Base-by-base conservation (phyloP, 139 green algal species). In the Micromonas commoda region DNA sequence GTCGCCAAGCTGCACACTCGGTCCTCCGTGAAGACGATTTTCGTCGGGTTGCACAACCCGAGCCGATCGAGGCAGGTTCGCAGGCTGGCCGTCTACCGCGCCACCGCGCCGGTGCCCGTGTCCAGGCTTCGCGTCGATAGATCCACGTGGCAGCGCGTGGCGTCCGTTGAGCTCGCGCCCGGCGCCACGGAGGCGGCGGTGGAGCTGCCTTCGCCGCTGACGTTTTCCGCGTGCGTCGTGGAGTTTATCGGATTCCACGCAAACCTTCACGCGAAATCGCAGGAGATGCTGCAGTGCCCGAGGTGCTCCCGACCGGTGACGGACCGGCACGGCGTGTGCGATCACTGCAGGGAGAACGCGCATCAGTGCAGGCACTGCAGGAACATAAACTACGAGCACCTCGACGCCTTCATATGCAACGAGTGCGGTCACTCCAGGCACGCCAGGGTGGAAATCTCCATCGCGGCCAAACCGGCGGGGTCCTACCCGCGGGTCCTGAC, bases 351-450 rank as follows among this genome's bases (percentile, higher is more conserved):
- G 35, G 86, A 90, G 68, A 90, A 90, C 57, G 84, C 84, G 20
- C 86, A 86, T 61, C 86, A 90, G 71, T 90, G 86, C 69, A 75
- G 86, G 23, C 81, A 89, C 21, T 89, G 85, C 71, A 65, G 86
- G 32, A 87, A 88, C 80, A 90, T 90, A 77, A 90, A 90, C 76
- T 88, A 90, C 73, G 86, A 90, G 61, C 83, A 86, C 34, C 82
- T 87, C 5, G 82, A 89, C 63, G 77, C 73, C 26, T 89, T 90
- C 73, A 67, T 89, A 34, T 90, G 86, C 82, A 87, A 85, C 57
- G 84, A 90, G 74, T 90, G 86, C 60, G 86, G 86, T n/a, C 77
- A 86, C 79, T 84, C 38, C 26, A 82, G 81, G 52, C 85, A 88
- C 61, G 86, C 78, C 16, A 78, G 75, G 2, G 75, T 90, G n/a